A percentile compares a stretch with the other conserved stretches of the same genome.
These are phyloP conservation scores for Kodamaea hsintzibuensis DNA, from an alignment of 805 yeast species.

Conservation along the genomic window DNA sequence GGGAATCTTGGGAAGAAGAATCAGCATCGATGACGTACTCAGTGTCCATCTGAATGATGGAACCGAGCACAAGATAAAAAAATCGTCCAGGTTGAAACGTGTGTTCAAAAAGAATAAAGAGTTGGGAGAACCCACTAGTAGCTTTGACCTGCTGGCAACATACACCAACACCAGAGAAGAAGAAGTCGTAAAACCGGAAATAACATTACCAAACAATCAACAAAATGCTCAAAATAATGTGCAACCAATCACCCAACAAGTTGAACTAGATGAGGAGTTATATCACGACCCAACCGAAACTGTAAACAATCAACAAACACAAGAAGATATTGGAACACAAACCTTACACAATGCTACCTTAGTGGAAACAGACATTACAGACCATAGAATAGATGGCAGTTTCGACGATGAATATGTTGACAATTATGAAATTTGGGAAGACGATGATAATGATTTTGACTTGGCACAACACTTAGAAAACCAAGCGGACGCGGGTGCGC, in stretches of 20 bases:
- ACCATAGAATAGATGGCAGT: constrained; percentile 9
- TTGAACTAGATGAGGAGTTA: neutral
- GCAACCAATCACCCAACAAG: neutral
- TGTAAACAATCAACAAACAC: neutral
- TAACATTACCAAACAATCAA: neutral
- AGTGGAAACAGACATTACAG: neutral
- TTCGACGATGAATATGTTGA: constrained; percentile 30
- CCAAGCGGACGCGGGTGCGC: constrained; percentile 4
- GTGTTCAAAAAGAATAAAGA: constrained; percentile 5
- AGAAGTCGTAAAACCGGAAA: neutral
- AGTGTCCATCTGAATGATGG: constrained; percentile 13
- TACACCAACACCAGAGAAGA: neutral
- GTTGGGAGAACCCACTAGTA: neutral
- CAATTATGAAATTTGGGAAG: constrained; percentile 24
- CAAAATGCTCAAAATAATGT: neutral
- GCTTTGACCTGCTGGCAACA: constrained; percentile 1
- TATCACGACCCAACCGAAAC: neutral
- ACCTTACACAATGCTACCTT: neutral
- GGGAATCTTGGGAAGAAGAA: constrained; percentile 63
- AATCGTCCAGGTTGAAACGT: neutral
- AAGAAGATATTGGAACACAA: neutral
- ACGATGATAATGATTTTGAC: constrained; percentile 12
- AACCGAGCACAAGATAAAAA: neutral
- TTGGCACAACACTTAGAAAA: constrained; percentile 6
- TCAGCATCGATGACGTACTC: constrained; percentile 46